A percentile compares a stretch with the other conserved stretches of the same genome.
phyloP scores from a whole-genome alignment of 2,329 filamentous ascomycete species.

The Hansfordia pulvinata region DNA sequence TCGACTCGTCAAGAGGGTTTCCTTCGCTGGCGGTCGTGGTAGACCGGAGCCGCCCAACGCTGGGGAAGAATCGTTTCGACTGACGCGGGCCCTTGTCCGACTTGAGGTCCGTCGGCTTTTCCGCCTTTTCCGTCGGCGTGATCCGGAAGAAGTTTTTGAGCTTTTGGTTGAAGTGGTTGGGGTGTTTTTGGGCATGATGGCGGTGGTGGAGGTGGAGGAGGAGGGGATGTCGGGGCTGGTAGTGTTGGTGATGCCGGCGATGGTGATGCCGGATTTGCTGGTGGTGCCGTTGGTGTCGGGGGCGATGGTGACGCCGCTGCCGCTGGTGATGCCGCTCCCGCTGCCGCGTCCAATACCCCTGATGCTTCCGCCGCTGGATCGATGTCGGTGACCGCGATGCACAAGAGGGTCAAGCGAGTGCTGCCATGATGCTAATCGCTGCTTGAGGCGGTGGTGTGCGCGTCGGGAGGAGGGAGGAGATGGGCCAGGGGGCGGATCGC shows the following conservation, averaged over 20 bases:
- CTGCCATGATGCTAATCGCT: conserved; percentile 20
- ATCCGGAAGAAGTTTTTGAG: conserved; percentile 62
- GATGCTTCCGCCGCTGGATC: too few species aligned
- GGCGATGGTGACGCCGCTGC: not conserved
- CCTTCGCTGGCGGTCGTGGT: conserved; percentile 88
- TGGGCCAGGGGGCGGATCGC: too few species aligned
- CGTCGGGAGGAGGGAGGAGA: conserved; percentile 9
- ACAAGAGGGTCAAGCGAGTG: conserved; percentile 6
- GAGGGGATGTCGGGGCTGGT: conserved; percentile 6
- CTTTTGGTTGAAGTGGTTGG: conserved; percentile 50
- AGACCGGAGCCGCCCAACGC: conserved; percentile 76
- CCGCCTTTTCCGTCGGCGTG: conserved; percentile 27
- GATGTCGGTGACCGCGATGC: too few species aligned
- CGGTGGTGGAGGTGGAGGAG: conserved; percentile 2
- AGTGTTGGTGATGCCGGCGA: conserved; percentile 9
- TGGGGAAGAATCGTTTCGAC: conserved; percentile 76
- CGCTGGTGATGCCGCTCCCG: too few species aligned
- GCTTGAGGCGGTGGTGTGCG: conserved; percentile 13
- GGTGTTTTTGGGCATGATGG: conserved; percentile 39
- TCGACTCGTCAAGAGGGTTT: conserved; percentile 72
- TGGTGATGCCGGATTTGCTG: conserved; percentile 1
- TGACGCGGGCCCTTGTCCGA: conserved; percentile 66
- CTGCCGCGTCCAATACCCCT: too few species aligned
- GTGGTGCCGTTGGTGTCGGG: not conserved
- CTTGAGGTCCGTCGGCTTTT: conserved; percentile 47